Conservation (phyloP, 257 asterid species). For the Verbascum thapsus region DNA sequence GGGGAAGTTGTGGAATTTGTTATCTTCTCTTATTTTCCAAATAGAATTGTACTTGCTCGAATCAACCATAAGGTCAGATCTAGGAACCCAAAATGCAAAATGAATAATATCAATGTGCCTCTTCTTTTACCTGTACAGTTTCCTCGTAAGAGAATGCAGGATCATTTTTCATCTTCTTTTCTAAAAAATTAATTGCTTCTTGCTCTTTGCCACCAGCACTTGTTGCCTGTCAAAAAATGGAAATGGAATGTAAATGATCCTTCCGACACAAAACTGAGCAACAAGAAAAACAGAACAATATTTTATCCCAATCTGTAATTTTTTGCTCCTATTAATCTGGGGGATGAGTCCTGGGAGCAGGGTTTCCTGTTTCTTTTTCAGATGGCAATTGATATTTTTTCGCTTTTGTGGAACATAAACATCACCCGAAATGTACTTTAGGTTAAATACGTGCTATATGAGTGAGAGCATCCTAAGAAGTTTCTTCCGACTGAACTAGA, state of each 20-base stretch:
- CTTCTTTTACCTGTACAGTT: conserved; percentile 79
- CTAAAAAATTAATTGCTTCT: conserved; percentile 90
- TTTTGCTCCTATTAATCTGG: background rate
- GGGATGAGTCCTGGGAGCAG: background rate
- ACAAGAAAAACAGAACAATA: background rate
- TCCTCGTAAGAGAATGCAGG: conserved; percentile 88
- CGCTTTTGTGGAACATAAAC: background rate
- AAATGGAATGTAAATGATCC: conserved; percentile 24
- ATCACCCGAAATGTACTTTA: background rate
- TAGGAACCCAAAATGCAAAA: background rate
- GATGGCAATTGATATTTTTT: background rate
- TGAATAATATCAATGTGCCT: background rate
- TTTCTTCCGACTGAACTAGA: background rate
- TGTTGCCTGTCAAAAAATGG: conserved; percentile 65
- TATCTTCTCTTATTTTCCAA: too few species aligned
- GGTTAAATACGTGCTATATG: background rate
- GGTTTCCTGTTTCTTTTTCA: background rate
- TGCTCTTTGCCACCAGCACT: conserved; percentile 98
- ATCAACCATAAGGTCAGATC: too few species aligned
- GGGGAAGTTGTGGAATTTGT: too few species aligned
- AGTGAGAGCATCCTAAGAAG: background rate
- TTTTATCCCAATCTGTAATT: background rate
- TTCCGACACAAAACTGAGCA: conserved; percentile 8
- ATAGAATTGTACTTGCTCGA: too few species aligned
- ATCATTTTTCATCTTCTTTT: conserved; percentile 95